Evolutionary conservation across 495 filamentous ascomycete genomes (phyloP).

Genomic region (Penicillium psychrofluorescens): DNA sequence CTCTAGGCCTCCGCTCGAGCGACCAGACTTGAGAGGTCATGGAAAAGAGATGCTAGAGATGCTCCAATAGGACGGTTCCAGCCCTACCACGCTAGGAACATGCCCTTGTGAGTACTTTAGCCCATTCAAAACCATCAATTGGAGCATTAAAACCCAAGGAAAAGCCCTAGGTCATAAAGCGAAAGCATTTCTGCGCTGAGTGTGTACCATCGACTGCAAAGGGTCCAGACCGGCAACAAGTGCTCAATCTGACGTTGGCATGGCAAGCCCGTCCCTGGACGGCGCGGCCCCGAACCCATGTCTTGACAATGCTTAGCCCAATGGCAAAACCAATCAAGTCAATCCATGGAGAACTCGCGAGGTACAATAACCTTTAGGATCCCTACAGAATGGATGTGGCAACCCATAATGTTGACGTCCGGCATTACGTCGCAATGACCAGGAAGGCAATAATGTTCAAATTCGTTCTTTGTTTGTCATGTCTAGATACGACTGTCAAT

Average conservation of each 20-base stretch:
- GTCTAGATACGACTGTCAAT: constrained; percentile 9
- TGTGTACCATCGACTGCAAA: not conserved
- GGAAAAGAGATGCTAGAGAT: not conserved
- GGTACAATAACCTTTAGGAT: constrained; percentile 14
- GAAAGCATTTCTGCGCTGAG: too few relatives aligned
- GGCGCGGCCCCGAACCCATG: too few relatives aligned
- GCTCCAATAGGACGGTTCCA: too few relatives aligned
- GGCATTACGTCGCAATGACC: constrained; percentile 17
- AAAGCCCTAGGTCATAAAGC: too few relatives aligned
- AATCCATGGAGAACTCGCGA: constrained; percentile 8
- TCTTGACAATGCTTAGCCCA: too few relatives aligned
- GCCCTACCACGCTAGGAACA: too few relatives aligned
- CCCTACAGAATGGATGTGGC: too few relatives aligned
- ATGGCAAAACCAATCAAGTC: not conserved
- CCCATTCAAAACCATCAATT: too few relatives aligned
- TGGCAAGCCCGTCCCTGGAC: constrained; percentile 7
- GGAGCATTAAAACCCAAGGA: too few relatives aligned
- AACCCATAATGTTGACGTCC: constrained; percentile 18
- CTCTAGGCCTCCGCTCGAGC: constrained; percentile 5
- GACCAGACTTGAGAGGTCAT: not conserved
- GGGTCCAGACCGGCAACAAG: constrained; percentile 8
- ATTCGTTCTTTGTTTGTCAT: not conserved
- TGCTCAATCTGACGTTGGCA: constrained; percentile 22
- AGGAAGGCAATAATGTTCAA: not conserved
- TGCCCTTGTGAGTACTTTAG: too few relatives aligned